These are phyloP conservation scores for Sporisorium reilianum DNA, from an alignment of 1,284 basidiomycete genomes.

Conservation along the genomic window DNA sequence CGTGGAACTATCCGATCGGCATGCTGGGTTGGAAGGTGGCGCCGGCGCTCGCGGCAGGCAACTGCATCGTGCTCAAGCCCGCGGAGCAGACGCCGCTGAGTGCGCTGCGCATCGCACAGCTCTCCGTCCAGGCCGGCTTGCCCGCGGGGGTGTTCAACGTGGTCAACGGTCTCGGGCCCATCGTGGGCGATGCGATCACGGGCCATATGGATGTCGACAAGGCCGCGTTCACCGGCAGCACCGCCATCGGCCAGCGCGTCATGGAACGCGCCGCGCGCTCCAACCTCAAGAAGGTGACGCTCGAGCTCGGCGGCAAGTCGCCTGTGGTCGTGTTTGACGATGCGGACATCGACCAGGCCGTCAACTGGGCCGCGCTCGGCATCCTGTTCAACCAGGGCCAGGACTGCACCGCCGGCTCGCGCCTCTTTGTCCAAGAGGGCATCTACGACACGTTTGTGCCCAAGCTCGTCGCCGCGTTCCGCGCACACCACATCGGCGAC, in stretches of 20 bases:
- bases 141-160: conserved; percentile 79
- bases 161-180: conserved; percentile 82
- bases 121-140: conserved; percentile 82
- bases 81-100: conserved; percentile 80
- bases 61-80: conserved; percentile 72
- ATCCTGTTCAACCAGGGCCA: conserved; percentile 76
- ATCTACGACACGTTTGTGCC: conserved; percentile 77
- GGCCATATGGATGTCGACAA: conserved; percentile 78
- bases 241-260: conserved; percentile 78
- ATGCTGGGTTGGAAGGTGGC: conserved; percentile 74
- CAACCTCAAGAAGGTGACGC: conserved; percentile 82
- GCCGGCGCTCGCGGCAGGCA: conserved; percentile 70
- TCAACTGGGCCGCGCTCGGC: conserved; percentile 79
- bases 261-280: conserved; percentile 87
- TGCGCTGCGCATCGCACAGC: conserved; percentile 78
- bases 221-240: conserved; percentile 74
- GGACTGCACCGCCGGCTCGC: conserved; percentile 77
- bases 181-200: conserved; percentile 78
- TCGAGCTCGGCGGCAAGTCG: conserved; percentile 84
- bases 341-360: conserved; percentile 70
- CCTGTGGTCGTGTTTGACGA: conserved; percentile 82
- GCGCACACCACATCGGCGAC: conserved; percentile 77
- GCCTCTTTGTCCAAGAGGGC: conserved; percentile 78
- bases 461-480: conserved; percentile 75
- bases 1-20: conserved; percentile 77